phyloP scores from a whole-genome alignment of 768 basidiomycete genomes.

The Lentinula sp. region DNA sequence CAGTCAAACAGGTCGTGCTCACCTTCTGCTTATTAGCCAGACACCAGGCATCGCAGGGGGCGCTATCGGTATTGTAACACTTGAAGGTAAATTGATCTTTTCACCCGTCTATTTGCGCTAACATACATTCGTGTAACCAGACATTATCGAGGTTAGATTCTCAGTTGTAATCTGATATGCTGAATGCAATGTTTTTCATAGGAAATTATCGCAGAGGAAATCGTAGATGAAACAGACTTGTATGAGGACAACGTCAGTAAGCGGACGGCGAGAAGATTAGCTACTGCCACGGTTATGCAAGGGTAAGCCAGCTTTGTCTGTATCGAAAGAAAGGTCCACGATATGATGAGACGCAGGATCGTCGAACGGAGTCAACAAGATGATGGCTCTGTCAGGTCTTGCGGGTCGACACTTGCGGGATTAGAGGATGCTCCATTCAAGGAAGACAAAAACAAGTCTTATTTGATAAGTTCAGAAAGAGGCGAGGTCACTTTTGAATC shows the following conservation, averaged over 20 bases:
- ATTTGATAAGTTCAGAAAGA: background rate
- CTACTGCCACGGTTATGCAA: conserved; percentile 72
- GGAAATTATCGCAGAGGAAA: conserved; percentile 97
- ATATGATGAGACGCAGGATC: background rate
- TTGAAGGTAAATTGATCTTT: conserved; percentile 39
- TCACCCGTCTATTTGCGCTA: background rate
- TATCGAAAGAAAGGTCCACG: background rate
- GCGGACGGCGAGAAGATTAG: conserved; percentile 59
- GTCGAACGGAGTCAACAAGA: background rate
- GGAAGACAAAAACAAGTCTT: background rate
- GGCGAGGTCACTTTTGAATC: background rate
- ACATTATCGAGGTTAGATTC: conserved; percentile 62
- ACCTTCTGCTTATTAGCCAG: conserved; percentile 78
- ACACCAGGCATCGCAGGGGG: conserved; percentile 82
- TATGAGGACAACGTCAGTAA: conserved; percentile 86
- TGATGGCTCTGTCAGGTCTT: background rate
- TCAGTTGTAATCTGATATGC: background rate
- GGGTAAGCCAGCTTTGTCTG: conserved; percentile 39
- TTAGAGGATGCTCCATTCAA: background rate
- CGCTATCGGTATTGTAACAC: conserved; percentile 85
- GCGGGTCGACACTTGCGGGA: background rate
- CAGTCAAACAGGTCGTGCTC: conserved; percentile 92
- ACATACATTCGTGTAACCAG: conserved; percentile 16
- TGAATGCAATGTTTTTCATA: conserved; percentile 21
- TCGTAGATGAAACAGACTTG: conserved; percentile 90